Conservation (phyloP, 768 basidiomycete genomes). For the Scleroderma citrinum region DNA sequence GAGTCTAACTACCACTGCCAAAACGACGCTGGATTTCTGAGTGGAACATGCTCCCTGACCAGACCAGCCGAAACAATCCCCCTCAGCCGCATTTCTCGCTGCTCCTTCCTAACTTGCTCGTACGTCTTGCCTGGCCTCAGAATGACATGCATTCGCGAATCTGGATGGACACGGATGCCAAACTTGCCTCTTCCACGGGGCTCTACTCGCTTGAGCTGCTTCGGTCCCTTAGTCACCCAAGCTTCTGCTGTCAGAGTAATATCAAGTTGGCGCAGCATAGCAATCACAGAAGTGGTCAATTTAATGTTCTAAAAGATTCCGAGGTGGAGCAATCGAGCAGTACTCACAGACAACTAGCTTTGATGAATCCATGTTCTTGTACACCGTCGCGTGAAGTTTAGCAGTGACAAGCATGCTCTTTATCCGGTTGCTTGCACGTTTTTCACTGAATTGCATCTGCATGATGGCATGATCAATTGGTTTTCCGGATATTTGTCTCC, state of each 20-base stretch:
- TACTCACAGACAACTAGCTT: constrained; percentile 80
- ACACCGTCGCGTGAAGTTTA: constrained; percentile 74
- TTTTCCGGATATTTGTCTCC: constrained; percentile 80
- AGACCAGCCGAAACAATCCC: constrained; percentile 76
- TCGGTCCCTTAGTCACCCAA: constrained; percentile 87
- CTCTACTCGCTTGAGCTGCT: constrained; percentile 60
- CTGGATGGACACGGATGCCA: constrained; percentile 73
- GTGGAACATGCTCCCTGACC: constrained; percentile 72
- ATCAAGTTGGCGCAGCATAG: constrained; percentile 4
- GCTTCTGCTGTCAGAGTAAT: constrained; percentile 60
- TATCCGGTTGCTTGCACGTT: constrained; percentile 79
- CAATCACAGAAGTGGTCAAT: neutral
- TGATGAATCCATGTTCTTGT: constrained; percentile 65
- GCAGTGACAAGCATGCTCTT: constrained; percentile 86
- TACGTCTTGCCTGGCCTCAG: constrained; percentile 77
- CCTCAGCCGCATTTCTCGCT: constrained; percentile 61
- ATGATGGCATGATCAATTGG: constrained; percentile 94
- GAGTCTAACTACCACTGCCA: constrained; percentile 63
- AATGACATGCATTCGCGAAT: constrained; percentile 68
- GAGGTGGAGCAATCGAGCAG: neutral
- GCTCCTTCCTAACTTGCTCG: constrained; percentile 58
- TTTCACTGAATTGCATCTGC: constrained; percentile 96
- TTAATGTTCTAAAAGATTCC: neutral
- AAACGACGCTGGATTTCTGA: constrained; percentile 62
- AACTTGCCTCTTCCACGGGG: constrained; percentile 76